Percentiles rank a stretch among this genome's conserved stretches.
phyloP scores from a whole-genome alignment of 2,329 filamentous ascomycete genomes.

The Monosporascus sp. region DNA sequence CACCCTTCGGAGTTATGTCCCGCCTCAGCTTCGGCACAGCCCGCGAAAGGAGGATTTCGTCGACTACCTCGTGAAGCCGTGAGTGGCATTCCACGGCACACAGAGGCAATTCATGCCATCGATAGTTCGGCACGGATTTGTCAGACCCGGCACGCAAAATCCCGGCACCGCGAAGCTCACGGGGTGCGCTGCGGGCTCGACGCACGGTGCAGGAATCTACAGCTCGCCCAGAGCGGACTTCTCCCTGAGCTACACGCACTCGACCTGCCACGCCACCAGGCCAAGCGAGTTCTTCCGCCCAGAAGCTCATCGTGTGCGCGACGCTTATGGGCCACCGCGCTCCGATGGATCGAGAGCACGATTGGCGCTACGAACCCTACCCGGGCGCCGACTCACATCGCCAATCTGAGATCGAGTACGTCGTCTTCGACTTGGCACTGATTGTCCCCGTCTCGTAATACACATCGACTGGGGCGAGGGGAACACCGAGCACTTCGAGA shows the following conservation, averaged over 20 bases:
- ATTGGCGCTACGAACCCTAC: conserved; percentile 22
- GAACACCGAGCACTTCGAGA: conserved; percentile 20
- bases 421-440: conserved; percentile 36
- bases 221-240: conserved; percentile 35
- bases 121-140: conserved; percentile 39
- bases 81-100: conserved; percentile 37
- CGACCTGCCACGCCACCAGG: conserved; percentile 22
- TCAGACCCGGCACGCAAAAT: conserved; percentile 29
- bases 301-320: conserved; percentile 40
- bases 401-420: conserved; percentile 32
- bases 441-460: conserved; percentile 39
- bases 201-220: conserved; percentile 38
- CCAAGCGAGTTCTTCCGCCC: conserved; percentile 26
- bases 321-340: conserved; percentile 37
- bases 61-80: conserved; percentile 29
- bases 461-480: conserved; percentile 36
- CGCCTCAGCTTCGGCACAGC: conserved; percentile 4
- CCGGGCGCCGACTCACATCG: conserved; percentile 32
- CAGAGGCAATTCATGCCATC: conserved; percentile 29
- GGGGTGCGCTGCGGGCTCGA: conserved; percentile 30
- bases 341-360: conserved; percentile 20
- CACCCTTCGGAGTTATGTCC: conserved; percentile 6
- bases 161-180: conserved; percentile 21
- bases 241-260: conserved; percentile 29
- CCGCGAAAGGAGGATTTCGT: conserved; percentile 25